These are phyloP conservation scores for Aristolochia californica DNA, from an alignment of 164 flowering plant genomes.

Conservation along the genomic window DNA sequence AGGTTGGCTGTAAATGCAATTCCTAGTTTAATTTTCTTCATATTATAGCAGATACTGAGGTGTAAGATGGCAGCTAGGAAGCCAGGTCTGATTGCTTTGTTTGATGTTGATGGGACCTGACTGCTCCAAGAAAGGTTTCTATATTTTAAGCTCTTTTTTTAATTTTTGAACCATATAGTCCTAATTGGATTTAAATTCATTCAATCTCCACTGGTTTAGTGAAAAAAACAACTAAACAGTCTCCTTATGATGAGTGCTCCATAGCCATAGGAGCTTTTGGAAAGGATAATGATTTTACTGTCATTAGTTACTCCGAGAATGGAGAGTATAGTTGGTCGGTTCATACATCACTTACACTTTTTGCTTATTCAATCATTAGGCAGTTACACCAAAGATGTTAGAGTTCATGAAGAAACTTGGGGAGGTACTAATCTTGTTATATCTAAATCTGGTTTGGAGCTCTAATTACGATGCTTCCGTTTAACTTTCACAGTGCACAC, in stretches of 20 bases:
- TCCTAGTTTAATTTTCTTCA: background rate
- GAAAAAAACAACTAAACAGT: no score
- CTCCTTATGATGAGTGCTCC: no score
- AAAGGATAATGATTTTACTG: no score
- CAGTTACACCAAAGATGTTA: constrained; percentile 54
- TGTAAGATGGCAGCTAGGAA: constrained; percentile 50
- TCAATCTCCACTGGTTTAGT: no score
- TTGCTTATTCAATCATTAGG: constrained; percentile 26
- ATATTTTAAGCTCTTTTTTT: constrained; percentile 2
- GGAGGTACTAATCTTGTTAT: constrained; percentile 37
- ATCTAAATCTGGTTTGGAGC: background rate
- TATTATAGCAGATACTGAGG: constrained; percentile 5
- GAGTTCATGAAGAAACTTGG: constrained; percentile 65
- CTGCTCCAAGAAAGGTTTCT: constrained; percentile 86
- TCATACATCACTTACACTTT: no score
- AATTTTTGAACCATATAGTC: background rate
- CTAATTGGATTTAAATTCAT: background rate
- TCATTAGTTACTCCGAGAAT: no score
- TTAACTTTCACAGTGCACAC: background rate
- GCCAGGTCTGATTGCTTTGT: constrained; percentile 76
- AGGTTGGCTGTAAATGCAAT: background rate
- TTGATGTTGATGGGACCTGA: constrained; percentile 99
- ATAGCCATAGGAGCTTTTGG: no score
- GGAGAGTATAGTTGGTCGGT: no score
- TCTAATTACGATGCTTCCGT: background rate